A percentile compares a stretch with the other conserved stretches of the same genome.
These are phyloP conservation scores for Hysterium pulicare DNA, from an alignment of 2,329 filamentous ascomycete species.

Conservation along the genomic window DNA sequence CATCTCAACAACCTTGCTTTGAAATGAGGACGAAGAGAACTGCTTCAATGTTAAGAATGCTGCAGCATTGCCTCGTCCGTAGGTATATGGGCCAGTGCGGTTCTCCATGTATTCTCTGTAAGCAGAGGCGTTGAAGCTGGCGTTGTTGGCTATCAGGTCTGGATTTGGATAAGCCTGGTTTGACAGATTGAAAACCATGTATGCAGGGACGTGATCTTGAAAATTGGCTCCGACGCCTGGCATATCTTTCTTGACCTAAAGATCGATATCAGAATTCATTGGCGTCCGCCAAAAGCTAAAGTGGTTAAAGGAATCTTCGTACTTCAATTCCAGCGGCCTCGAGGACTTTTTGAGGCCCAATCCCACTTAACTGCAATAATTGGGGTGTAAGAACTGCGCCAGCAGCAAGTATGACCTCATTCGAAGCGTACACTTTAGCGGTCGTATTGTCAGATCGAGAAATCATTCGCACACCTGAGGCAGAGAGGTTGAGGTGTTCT, in stretches of 20 bases:
- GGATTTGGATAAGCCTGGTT: neutral
- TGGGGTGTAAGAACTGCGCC: constrained; percentile 8
- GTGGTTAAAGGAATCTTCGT: no score
- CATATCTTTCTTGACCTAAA: constrained; percentile 1
- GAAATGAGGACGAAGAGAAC: neutral
- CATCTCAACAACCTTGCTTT: neutral
- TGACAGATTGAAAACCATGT: neutral
- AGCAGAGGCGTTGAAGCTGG: neutral
- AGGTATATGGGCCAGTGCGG: neutral
- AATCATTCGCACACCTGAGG: neutral
- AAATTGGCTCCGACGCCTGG: constrained; percentile 9
- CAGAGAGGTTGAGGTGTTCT: neutral
- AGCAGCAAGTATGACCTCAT: constrained; percentile 10
- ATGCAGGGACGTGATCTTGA: constrained; percentile 7
- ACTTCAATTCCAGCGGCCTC: constrained; percentile 1
- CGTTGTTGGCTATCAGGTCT: neutral
- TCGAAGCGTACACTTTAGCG: constrained; percentile 1
- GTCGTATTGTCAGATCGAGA: neutral
- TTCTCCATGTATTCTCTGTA: neutral
- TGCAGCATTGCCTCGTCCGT: neutral
- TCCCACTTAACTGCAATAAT: constrained; percentile 9
- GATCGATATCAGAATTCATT: no score
- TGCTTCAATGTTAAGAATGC: constrained; percentile 1
- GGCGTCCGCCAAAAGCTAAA: no score
- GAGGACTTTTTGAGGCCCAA: constrained; percentile 7